Evolutionary conservation across 371 early-diverging fungal genomes (phyloP).

Genomic region (Mucor circinelloides): DNA sequence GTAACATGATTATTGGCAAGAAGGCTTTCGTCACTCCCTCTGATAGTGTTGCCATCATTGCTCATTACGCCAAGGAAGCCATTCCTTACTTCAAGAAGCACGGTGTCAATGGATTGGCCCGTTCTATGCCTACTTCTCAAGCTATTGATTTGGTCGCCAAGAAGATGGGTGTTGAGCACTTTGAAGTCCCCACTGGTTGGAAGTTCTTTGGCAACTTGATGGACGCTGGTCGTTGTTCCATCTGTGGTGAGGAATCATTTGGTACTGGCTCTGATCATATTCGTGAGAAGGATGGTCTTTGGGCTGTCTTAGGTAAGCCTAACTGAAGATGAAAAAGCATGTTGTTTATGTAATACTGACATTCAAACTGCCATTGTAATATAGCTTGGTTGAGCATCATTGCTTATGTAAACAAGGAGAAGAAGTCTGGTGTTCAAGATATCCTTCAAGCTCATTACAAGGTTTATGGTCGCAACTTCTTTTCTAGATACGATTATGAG

Average conservation of each 20-base stretch:
- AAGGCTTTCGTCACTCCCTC: conserved; percentile 95
- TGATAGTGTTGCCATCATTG: conserved; percentile 97
- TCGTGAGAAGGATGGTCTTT: conserved; percentile 98
- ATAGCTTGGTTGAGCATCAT: conserved; percentile 94
- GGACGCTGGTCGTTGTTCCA: conserved; percentile 94
- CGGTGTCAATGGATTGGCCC: conserved; percentile 89
- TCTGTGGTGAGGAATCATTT: conserved; percentile 98
- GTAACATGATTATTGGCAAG: conserved; percentile 97
- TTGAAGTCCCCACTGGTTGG: conserved; percentile 95
- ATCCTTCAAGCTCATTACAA: conserved; percentile 81
- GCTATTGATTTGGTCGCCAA: conserved; percentile 92
- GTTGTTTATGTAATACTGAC: conserved; percentile 11
- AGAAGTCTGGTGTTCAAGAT: conserved; percentile 66
- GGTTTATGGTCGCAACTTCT: conserved; percentile 95
- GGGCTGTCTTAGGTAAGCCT: conserved; percentile 85
- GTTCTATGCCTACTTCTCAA: conserved; percentile 95
- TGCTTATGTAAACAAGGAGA: conserved; percentile 70
- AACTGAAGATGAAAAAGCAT: not conserved
- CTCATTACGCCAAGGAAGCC: conserved; percentile 77
- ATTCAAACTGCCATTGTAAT: not conserved
- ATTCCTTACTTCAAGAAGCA: conserved; percentile 93
- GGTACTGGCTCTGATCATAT: conserved; percentile 98
- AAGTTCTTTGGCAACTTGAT: conserved; percentile 98
- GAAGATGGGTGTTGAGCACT: conserved; percentile 74
- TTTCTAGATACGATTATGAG: conserved; percentile 95